These are phyloP conservation scores for Lojkania enalia DNA, from an alignment of 2,329 filamentous ascomycete species.

Conservation along the genomic window DNA sequence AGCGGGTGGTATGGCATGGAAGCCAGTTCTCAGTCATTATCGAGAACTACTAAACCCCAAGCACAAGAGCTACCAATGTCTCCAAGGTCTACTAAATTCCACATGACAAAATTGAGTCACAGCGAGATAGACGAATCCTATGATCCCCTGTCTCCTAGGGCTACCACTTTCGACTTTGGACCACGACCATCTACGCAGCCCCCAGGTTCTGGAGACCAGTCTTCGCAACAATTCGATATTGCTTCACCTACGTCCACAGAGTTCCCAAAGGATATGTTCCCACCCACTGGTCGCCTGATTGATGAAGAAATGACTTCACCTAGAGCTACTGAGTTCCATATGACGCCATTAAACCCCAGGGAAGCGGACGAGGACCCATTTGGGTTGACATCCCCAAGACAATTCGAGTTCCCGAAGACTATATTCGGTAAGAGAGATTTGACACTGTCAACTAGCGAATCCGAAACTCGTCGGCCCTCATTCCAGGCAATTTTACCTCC, in stretches of 20 bases:
- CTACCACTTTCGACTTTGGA: slow-evolving; percentile 22
- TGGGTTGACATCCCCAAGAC: slow-evolving; percentile 45
- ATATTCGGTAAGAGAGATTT: slow-evolving; percentile 28
- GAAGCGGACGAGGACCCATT: slow-evolving; percentile 42
- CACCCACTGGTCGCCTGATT: slow-evolving; percentile 26
- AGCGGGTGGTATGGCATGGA: slow-evolving; percentile 34
- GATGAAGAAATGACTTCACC: slow-evolving; percentile 43
- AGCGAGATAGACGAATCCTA: slow-evolving; percentile 20
- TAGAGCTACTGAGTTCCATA: slow-evolving; percentile 42
- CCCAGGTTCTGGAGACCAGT: background rate
- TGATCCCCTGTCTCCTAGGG: slow-evolving; percentile 23
- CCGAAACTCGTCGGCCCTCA: slow-evolving; percentile 36
- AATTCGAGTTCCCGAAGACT: slow-evolving; percentile 45
- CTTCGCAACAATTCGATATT: slow-evolving; percentile 19
- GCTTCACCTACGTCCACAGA: slow-evolving; percentile 46
- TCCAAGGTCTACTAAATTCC: slow-evolving; percentile 29
- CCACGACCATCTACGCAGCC: slow-evolving; percentile 3
- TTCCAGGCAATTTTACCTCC: slow-evolving; percentile 43
- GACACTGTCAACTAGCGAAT: slow-evolving; percentile 19
- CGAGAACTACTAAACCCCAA: slow-evolving; percentile 15
- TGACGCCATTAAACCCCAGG: slow-evolving; percentile 40
- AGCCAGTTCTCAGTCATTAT: slow-evolving; percentile 20
- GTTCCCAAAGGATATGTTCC: slow-evolving; percentile 28
- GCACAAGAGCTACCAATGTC: slow-evolving; percentile 26
- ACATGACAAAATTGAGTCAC: slow-evolving; percentile 14